Base-by-base conservation (phyloP, 2,329 filamentous ascomycete species). In the Aspergillus sp. region DNA sequence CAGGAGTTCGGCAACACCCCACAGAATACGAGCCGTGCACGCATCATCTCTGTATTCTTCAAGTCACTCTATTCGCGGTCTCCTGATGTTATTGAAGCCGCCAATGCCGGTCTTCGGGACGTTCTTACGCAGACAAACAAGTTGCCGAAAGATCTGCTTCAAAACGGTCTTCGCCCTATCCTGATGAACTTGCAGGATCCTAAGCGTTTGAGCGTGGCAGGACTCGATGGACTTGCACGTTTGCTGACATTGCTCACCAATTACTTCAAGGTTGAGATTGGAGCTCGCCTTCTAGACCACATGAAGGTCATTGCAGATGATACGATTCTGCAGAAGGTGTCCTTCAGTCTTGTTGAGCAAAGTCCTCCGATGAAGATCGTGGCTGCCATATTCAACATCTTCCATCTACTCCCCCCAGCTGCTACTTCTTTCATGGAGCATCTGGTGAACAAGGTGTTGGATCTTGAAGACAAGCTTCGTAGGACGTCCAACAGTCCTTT, bases 221-320 rank as follows among this genome's bases (percentile, higher is more conserved):
- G 93, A 2, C 81, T 99, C 4, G 93, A 98, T 73, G 96, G 96
- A 25, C 81, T 99, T 32, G 93, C 93, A 17, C 88, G 94, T 41
- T 83, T 99, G 1, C 79, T 99, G 62, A 94, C 95, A 65, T 83
- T 99, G 2, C 82, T 99, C 17, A 99, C 94, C 0, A 98, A 95
- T 61, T 99, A 99, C 75, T 99, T 99, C 79, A 99, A 99, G 78
- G 93, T 98, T 0, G 95, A 99, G 74, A 99, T 99, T 57, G 96
- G 95, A 6, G 87, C 91, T 21, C 87, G 95, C 23, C 80, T 99
- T n/a, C 82, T 99, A 9, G 94, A 98, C 65, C 95, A 99, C 70
- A 90, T 97, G 77, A 94, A 94, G 72, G 86, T 89, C 10, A 92
- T 99, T 65, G 93, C 94, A 1, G 92, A 97, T 60, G 85, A 91